phyloP scores from a whole-genome alignment of 2,329 filamentous ascomycete genomes.

The Beauveria scarabaeidicola region DNA sequence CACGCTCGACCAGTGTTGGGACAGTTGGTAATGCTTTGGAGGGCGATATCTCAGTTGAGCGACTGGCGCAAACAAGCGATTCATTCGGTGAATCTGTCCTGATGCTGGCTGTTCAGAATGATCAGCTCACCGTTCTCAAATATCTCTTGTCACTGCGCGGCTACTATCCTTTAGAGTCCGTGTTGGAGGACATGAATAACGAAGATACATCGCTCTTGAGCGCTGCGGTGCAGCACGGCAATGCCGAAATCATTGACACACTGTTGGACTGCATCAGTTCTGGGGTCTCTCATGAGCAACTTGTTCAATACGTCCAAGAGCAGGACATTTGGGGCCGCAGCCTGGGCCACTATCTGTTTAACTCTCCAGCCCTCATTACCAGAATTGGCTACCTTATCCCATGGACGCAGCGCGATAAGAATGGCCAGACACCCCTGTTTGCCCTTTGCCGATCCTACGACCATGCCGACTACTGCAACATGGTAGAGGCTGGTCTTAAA shows the following conservation, averaged over 20 bases:
- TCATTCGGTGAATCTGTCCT: slow-evolving; percentile 71
- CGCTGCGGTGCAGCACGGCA: slow-evolving; percentile 79
- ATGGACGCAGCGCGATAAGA: slow-evolving; percentile 88
- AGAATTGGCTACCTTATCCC: slow-evolving; percentile 70
- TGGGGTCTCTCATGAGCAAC: slow-evolving; percentile 42
- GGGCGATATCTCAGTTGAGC: slow-evolving; percentile 78
- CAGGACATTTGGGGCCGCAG: slow-evolving; percentile 84
- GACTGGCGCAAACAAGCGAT: slow-evolving; percentile 62
- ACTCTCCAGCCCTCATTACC: slow-evolving; percentile 71
- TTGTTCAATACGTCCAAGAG: slow-evolving; percentile 60
- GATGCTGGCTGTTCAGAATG: slow-evolving; percentile 77
- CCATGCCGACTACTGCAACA: slow-evolving; percentile 73
- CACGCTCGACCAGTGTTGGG: slow-evolving; percentile 67
- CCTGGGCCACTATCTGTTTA: slow-evolving; percentile 92
- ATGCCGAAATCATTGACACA: slow-evolving; percentile 64
- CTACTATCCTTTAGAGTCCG: slow-evolving; percentile 61
- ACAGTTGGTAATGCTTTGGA: slow-evolving; percentile 67
- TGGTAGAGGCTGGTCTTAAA: slow-evolving; percentile 76
- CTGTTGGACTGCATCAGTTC: slow-evolving; percentile 63
- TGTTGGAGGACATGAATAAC: slow-evolving; percentile 79
- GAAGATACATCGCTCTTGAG: slow-evolving; percentile 85
- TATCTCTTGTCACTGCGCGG: slow-evolving; percentile 73
- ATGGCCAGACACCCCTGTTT: slow-evolving; percentile 95
- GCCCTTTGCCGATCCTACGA: slow-evolving; percentile 94
- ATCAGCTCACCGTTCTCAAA: slow-evolving; percentile 60